Percentiles rank a stretch among this genome's conserved stretches.
phyloP scores from a whole-genome alignment of 352 stramenopile genomes.

The Globisporangium barbulae region DNA sequence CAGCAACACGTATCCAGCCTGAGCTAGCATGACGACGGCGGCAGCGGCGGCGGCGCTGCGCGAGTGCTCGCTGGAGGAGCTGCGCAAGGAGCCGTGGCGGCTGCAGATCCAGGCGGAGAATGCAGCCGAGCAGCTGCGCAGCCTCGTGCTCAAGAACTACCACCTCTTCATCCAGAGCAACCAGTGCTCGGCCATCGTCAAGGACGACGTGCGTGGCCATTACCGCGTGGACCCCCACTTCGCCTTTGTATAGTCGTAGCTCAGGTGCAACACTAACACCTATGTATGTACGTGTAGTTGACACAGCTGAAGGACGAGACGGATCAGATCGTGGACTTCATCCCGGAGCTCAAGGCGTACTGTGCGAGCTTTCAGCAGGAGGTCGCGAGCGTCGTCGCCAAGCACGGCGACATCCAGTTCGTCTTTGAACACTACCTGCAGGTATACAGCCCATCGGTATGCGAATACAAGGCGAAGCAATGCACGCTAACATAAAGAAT shows the following conservation, averaged over 20 bases:
- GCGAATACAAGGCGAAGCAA: too few species aligned
- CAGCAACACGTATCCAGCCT: background rate
- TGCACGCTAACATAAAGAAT: background rate
- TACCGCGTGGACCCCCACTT: background rate
- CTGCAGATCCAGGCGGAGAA: slow-evolving; percentile 82
- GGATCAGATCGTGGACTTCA: slow-evolving; percentile 33
- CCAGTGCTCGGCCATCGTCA: slow-evolving; percentile 80
- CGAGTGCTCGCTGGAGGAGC: slow-evolving; percentile 70
- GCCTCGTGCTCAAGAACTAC: slow-evolving; percentile 87
- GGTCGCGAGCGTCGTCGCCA: slow-evolving; percentile 49
- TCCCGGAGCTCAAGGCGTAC: slow-evolving; percentile 57
- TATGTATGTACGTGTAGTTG: slow-evolving; percentile 28
- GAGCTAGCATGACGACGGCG: background rate
- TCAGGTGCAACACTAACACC: background rate
- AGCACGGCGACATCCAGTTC: slow-evolving; percentile 84
- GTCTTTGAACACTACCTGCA: slow-evolving; percentile 89
- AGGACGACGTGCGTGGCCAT: slow-evolving; percentile 49
- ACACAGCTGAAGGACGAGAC: slow-evolving; percentile 71
- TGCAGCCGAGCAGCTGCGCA: slow-evolving; percentile 68
- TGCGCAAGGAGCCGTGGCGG: slow-evolving; percentile 83
- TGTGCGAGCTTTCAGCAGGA: slow-evolving; percentile 55
- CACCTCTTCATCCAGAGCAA: slow-evolving; percentile 91
- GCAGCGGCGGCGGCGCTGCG: slow-evolving; percentile 31
- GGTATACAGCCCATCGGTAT: slow-evolving; percentile 19
- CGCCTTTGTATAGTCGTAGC: background rate